These are phyloP conservation scores for Dalbergia cochinchinensis DNA, from an alignment of 306 rosid genomes.

Conservation along the genomic window DNA sequence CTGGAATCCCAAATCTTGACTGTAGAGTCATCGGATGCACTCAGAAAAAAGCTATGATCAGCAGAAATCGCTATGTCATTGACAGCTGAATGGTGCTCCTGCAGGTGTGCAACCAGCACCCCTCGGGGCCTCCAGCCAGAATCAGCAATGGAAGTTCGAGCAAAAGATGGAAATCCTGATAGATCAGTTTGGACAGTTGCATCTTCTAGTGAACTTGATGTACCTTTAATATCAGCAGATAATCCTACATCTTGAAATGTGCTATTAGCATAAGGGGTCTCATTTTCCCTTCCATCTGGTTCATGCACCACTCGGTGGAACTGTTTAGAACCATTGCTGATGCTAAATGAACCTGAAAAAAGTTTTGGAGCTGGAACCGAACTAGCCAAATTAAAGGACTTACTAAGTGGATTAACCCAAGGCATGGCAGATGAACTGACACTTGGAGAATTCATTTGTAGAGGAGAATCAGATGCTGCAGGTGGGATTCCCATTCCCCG, in stretches of 20 bases:
- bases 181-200: slow-evolving; percentile 66
- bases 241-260: slow-evolving; percentile 77
- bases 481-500: slow-evolving; percentile 75
- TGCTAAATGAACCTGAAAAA: slow-evolving; percentile 85
- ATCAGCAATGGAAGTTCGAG: slow-evolving; percentile 75
- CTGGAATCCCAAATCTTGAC: slow-evolving; percentile 97
- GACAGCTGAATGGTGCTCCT: slow-evolving; percentile 95
- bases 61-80: slow-evolving; percentile 89
- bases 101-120: slow-evolving; percentile 96
- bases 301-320: slow-evolving; percentile 97
- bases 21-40: slow-evolving; percentile 95
- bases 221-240: slow-evolving; percentile 65
- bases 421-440: slow-evolving; percentile 91
- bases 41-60: slow-evolving; percentile 90
- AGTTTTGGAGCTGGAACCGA: slow-evolving; percentile 96
- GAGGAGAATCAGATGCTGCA: slow-evolving; percentile 81
- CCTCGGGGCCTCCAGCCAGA: slow-evolving; percentile 99
- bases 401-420: slow-evolving; percentile 88
- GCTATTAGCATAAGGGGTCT: slow-evolving; percentile 61
- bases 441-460: slow-evolving; percentile 75
- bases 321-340: slow-evolving; percentile 84
- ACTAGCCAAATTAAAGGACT: slow-evolving; percentile 86
- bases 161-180: slow-evolving; percentile 70
- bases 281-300: slow-evolving; percentile 93
- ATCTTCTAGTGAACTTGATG: slow-evolving; percentile 67